Base-by-base conservation (phyloP, 345 rosid species). In the Camelina neglecta region DNA sequence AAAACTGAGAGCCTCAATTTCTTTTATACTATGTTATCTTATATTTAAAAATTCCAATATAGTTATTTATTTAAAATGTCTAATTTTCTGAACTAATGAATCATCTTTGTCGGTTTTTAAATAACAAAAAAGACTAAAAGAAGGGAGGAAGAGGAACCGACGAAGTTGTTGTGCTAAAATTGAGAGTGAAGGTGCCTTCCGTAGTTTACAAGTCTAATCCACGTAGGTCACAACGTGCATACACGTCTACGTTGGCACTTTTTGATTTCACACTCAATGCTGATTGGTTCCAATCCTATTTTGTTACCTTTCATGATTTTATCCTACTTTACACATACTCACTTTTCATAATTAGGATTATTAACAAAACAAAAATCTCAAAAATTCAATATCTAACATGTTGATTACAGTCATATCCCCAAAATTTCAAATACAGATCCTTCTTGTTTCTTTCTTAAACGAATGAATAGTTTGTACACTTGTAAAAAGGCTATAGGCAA, bases 211-310 rank as follows among this genome's bases (percentile, higher is more conserved):
- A 79, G 89, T 85, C 81, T 84, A 21, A 18, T 80, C 89, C 90
- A 86, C 85, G 85, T 85, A 29, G 74, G 86, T 83, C 16, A 68
- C 50, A 71, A 85, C 87, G 93, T 85, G 86, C 67, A 70, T 18
- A 39, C 75, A 76, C 77, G 89, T 84, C 79, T 35, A 18, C n/a
- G 78, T 72, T 18, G 87, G 79, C 0, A 60, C 71, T 23, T 1
- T 33, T 44, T 41, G 21, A n/a, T 53, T 49, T 15, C 69, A 41
- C 9, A 61, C 39, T 7, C 57, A 44, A n/a, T 7, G 13, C 74
- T 76, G 49, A 69, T 69, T 69, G 69, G 80, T 26, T 69, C 60
- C 49, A 12, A 47, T 11, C 51, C 24, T 65, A 57, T 45, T 15
- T 48, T 16, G 29, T 54, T 18, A 29, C 31, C 12, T 4, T 50